phyloP scores from a whole-genome alignment of 2,329 filamentous ascomycete species.

The Chalaropsis ovoidea region DNA sequence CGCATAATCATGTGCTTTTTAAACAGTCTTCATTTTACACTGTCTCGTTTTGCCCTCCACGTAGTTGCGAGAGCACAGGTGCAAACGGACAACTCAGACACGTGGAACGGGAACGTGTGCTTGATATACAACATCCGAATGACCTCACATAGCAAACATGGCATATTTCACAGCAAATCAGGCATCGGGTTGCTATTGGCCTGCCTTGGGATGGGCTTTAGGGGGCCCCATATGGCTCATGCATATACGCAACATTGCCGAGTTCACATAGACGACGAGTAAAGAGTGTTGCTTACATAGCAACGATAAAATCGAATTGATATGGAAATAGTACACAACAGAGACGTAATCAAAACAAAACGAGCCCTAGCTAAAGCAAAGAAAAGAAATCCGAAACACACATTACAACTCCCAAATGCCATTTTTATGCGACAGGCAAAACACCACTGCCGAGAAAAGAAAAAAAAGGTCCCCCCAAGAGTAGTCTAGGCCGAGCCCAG shows the following conservation, averaged over 20 bases:
- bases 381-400: conserved; percentile 20
- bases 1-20: not conserved
- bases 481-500: conserved; percentile 13
- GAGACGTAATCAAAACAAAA: conserved; percentile 6
- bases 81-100: not conserved
- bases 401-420: conserved; percentile 22
- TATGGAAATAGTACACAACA: not conserved
- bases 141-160: not conserved
- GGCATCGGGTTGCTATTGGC: not conserved
- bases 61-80: not conserved
- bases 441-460: not conserved
- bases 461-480: not conserved
- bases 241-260: not conserved
- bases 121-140: not conserved
- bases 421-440: conserved; percentile 18
- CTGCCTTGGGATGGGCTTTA: not conserved
- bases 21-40: not conserved
- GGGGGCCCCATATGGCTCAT: not conserved
- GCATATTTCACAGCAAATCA: not conserved
- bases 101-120: not conserved
- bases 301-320: conserved; percentile 1
- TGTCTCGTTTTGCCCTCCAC: not conserved
- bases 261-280: not conserved
- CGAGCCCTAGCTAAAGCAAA: conserved; percentile 14
- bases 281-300: not conserved